Conservation (phyloP, 2,329 filamentous ascomycete species). For the Xylariaceae sp. region DNA sequence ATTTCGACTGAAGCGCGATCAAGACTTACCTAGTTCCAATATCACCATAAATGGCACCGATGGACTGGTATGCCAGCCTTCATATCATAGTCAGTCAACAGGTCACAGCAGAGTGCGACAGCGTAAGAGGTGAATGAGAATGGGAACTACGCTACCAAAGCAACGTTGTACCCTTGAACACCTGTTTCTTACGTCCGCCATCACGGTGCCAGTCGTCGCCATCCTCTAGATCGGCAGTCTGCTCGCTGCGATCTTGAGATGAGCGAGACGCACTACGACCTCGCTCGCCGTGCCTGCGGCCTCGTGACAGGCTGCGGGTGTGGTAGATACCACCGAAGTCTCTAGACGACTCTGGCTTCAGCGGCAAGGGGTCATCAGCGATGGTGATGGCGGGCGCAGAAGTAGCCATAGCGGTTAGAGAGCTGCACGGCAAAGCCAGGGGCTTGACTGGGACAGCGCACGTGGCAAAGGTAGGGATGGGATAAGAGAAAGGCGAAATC, state of each 20-base stretch:
- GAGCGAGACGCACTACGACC: slow-evolving; percentile 19
- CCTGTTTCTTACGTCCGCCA: slow-evolving; percentile 31
- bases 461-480: no score
- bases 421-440: not conserved
- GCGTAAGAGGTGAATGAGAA: not conserved
- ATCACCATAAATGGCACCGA: slow-evolving; percentile 66
- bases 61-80: slow-evolving; percentile 60
- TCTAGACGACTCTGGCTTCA: slow-evolving; percentile 16
- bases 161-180: slow-evolving; percentile 31
- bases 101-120: not conserved
- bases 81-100: slow-evolving; percentile 1
- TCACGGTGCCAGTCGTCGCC: slow-evolving; percentile 30
- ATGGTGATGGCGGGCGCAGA: slow-evolving; percentile 26
- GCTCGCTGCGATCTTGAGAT: slow-evolving; percentile 18
- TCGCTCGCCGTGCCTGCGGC: slow-evolving; percentile 13
- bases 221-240: slow-evolving; percentile 23
- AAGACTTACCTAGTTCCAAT: slow-evolving; percentile 47
- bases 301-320: slow-evolving; percentile 25
- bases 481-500: no score
- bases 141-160: slow-evolving; percentile 26
- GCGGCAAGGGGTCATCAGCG: slow-evolving; percentile 19
- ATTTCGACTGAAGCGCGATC: not conserved
- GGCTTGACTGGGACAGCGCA: no score
- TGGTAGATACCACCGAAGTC: slow-evolving; percentile 30
- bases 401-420: slow-evolving; percentile 15